These are phyloP conservation scores for Suhomyces kilbournensis DNA, from an alignment of 805 yeast genomes.

Conservation along the genomic window DNA sequence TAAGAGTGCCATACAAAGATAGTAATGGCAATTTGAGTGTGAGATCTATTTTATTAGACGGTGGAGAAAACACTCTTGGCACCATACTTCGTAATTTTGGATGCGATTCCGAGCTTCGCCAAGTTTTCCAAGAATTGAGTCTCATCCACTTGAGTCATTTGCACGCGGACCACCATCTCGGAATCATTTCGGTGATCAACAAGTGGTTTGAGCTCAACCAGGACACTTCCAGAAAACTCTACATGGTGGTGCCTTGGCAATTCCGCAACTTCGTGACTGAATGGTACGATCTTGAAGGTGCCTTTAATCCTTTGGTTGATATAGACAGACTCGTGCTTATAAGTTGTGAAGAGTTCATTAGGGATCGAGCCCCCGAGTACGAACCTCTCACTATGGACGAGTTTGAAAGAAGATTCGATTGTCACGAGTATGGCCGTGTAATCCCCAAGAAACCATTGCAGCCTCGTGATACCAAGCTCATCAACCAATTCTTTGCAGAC, in stretches of 20 bases:
- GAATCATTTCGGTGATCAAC: conserved; percentile 64
- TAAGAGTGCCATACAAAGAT: conserved; percentile 60
- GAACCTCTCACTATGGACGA: conserved; percentile 24
- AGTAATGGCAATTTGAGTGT: conserved; percentile 20
- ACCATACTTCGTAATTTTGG: conserved; percentile 62
- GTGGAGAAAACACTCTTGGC: conserved; percentile 93
- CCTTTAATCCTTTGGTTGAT: conserved; percentile 23
- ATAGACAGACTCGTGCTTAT: conserved; percentile 47
- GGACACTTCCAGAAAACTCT: conserved; percentile 37
- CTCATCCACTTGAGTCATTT: conserved; percentile 78
- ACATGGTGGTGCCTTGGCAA: conserved; percentile 73
- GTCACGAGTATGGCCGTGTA: conserved; percentile 11
- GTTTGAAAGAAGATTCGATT: conserved; percentile 32
- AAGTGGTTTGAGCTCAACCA: conserved; percentile 58
- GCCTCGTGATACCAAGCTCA: conserved; percentile 24
- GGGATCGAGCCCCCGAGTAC: conserved; percentile 29
- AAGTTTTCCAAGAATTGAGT: conserved; percentile 57
- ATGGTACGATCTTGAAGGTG: conserved; percentile 54
- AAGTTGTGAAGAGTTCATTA: conserved; percentile 58
- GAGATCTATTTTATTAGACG: conserved; percentile 68
- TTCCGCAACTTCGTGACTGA: conserved; percentile 65
- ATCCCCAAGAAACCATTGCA: conserved; percentile 21
- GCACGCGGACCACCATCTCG: conserved; percentile 97
- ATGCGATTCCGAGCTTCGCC: conserved; percentile 30
- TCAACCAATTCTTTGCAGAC: conserved; percentile 37